phyloP scores from a whole-genome alignment of 805 yeast genomes.

The Yamadazyma ubonensis region DNA sequence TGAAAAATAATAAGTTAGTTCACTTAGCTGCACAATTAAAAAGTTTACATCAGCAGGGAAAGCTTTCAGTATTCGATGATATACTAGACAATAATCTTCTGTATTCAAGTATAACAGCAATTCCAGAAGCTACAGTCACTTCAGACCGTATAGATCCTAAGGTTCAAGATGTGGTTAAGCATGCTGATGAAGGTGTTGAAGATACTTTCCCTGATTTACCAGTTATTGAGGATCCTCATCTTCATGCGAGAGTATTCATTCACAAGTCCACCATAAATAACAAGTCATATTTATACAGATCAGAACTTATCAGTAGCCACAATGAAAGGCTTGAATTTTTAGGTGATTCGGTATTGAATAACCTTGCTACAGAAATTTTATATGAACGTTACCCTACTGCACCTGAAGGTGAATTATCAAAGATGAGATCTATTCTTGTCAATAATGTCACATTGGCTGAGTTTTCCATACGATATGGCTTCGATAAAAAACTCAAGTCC shows the following conservation, averaged over 20 bases:
- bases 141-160: background rate
- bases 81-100: constrained; percentile 14
- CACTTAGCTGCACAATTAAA: constrained; percentile 61
- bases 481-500: constrained; percentile 55
- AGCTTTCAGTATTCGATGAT: constrained; percentile 51
- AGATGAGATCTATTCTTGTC: constrained; percentile 66
- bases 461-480: constrained; percentile 68
- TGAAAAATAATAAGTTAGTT: constrained; percentile 53
- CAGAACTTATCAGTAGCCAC: constrained; percentile 60
- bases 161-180: constrained; percentile 1
- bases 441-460: constrained; percentile 69
- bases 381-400: constrained; percentile 65
- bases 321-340: constrained; percentile 88
- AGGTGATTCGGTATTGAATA: constrained; percentile 84
- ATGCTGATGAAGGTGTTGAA: background rate
- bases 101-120: background rate
- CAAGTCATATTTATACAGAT: constrained; percentile 52
- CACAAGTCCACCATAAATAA: constrained; percentile 74
- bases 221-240: constrained; percentile 52
- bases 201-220: constrained; percentile 48
- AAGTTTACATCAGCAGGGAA: constrained; percentile 47
- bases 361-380: constrained; percentile 65
- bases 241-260: constrained; percentile 70
- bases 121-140: too few species aligned
- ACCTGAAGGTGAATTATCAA: constrained; percentile 79